Evolutionary conservation across 805 yeast genomes (phyloP).

Genomic region (Gaillardinia entomophila): DNA sequence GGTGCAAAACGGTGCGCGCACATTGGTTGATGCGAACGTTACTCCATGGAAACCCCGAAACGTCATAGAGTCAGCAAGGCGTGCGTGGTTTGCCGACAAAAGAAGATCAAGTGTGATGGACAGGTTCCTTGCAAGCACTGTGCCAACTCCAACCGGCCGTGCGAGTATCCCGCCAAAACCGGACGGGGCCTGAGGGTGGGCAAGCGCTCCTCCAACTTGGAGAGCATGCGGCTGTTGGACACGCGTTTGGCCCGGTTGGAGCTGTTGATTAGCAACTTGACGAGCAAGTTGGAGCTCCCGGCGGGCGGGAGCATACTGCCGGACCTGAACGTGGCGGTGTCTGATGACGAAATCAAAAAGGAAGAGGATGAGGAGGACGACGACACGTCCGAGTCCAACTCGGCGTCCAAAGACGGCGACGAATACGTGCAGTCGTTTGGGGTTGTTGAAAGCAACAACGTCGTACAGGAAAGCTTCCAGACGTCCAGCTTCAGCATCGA

Average conservation of each 20-base stretch:
- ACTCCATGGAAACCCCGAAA: no score
- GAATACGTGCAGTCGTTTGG: neutral
- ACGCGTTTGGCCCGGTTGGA: constrained; percentile 1
- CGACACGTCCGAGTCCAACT: no score
- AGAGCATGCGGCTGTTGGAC: constrained; percentile 1
- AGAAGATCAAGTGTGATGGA: constrained; percentile 5
- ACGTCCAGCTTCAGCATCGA: neutral
- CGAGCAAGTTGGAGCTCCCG: neutral
- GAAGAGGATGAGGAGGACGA: no score
- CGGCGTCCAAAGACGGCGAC: neutral
- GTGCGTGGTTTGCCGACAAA: constrained; percentile 9
- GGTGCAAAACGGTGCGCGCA: no score
- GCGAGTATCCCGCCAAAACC: no score
- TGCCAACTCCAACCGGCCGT: constrained; percentile 1
- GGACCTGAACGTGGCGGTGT: neutral
- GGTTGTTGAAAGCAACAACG: neutral
- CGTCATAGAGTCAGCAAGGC: constrained; percentile 10
- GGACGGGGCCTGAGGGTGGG: no score
- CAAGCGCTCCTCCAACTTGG: constrained; percentile 1
- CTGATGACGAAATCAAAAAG: neutral
- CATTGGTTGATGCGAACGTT: no score
- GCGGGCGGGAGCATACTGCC: neutral
- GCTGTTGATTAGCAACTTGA: constrained; percentile 4
- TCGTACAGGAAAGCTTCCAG: neutral
- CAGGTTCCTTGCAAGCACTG: neutral